These are phyloP conservation scores for Pleoardoris graminearum DNA, from an alignment of 2,329 filamentous ascomycete species.

Conservation along the genomic window DNA sequence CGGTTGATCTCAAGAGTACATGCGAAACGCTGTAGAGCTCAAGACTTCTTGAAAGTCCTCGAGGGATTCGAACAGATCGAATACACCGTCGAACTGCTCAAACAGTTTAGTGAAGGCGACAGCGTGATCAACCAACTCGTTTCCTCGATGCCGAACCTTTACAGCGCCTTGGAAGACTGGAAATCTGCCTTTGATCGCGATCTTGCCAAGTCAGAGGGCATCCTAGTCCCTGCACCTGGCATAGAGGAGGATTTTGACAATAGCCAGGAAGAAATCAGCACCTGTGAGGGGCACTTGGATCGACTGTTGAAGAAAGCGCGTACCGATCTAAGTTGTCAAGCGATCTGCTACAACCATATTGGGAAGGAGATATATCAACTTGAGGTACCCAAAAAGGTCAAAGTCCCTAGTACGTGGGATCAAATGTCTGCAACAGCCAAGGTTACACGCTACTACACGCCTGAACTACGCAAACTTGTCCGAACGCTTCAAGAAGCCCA, in stretches of 20 bases:
- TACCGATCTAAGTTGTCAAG: conserved; percentile 72
- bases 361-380: conserved; percentile 98
- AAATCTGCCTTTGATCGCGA: conserved; percentile 85
- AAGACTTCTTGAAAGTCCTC: conserved; percentile 90
- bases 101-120: conserved; percentile 72
- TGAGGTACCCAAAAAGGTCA: conserved; percentile 82
- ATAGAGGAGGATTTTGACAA: conserved; percentile 91
- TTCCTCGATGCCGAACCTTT: conserved; percentile 81
- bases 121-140: conserved; percentile 85
- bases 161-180: conserved; percentile 77
- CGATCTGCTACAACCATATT: conserved; percentile 65
- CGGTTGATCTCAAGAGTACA: conserved; percentile 92
- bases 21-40: conserved; percentile 83
- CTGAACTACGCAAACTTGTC: conserved; percentile 78
- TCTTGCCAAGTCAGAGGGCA: conserved; percentile 76
- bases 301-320: conserved; percentile 72
- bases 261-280: conserved; percentile 75
- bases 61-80: conserved; percentile 98
- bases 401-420: conserved; percentile 86
- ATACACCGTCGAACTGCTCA: conserved; percentile 82
- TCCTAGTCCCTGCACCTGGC: conserved; percentile 82
- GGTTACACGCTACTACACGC: conserved; percentile 92
- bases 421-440: conserved; percentile 94
- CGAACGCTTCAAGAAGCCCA: conserved; percentile 90
- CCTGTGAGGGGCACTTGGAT: conserved; percentile 73